phyloP scores from a whole-genome alignment of 2,329 filamentous ascomycete species.

The Hortaea werneckii region DNA sequence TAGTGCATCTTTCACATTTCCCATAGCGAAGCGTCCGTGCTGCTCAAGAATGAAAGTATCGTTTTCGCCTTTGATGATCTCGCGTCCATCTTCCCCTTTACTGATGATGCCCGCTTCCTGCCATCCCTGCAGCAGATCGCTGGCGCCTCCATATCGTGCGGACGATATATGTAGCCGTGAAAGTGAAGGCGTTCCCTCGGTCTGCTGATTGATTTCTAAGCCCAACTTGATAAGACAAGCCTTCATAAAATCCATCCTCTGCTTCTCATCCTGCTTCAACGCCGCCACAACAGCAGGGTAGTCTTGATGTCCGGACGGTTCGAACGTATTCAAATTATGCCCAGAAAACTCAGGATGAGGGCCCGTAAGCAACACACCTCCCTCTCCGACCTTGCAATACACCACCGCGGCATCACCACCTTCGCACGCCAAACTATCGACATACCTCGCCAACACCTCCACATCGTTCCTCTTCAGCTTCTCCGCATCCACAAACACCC shows the following conservation, averaged over 20 bases:
- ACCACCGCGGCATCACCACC: constrained; percentile 64
- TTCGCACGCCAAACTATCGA: constrained; percentile 52
- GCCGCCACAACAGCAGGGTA: constrained; percentile 62
- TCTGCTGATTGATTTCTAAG: constrained; percentile 61
- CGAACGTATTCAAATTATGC: constrained; percentile 60
- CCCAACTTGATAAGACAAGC: constrained; percentile 72
- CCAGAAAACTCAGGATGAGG: constrained; percentile 93
- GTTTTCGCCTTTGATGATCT: constrained; percentile 68
- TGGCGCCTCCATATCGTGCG: constrained; percentile 51
- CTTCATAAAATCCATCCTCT: constrained; percentile 65
- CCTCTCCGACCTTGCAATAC: constrained; percentile 72
- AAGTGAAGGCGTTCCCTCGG: constrained; percentile 62
- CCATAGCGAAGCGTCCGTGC: constrained; percentile 39
- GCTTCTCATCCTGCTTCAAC: constrained; percentile 58
- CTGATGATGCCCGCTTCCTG: constrained; percentile 54
- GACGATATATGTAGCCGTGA: constrained; percentile 77
- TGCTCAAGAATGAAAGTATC: constrained; percentile 70
- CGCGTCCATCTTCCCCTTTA: constrained; percentile 43
- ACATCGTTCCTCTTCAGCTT: constrained; percentile 54
- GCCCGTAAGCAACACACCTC: constrained; percentile 68
- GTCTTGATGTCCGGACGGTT: constrained; percentile 46
- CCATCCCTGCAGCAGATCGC: constrained; percentile 56
- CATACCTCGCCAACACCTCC: constrained; percentile 73
- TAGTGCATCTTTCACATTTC: constrained; percentile 14
- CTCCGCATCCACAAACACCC: constrained; percentile 75